Conservation (phyloP, 2,329 filamentous ascomycete species). For the Fusarium sp. region DNA sequence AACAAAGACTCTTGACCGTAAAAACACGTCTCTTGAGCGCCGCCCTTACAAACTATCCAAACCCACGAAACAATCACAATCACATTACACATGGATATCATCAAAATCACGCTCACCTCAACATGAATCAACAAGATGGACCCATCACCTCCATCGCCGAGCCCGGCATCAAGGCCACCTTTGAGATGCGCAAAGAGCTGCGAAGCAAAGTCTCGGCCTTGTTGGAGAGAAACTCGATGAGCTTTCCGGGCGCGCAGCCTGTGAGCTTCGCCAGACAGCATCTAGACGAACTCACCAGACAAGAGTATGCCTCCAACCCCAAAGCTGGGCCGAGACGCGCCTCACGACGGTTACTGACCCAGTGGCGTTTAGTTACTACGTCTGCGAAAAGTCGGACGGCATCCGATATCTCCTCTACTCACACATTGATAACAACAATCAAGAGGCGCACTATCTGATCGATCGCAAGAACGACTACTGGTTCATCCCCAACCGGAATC, state of each 20-base stretch:
- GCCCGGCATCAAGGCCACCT: slow-evolving; percentile 76
- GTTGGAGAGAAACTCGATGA: slow-evolving; percentile 74
- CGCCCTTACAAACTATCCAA: not conserved
- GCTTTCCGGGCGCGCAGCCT: slow-evolving; percentile 92
- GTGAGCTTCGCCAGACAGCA: slow-evolving; percentile 90
- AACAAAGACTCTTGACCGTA: not conserved
- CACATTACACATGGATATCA: not conserved
- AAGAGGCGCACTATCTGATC: slow-evolving; percentile 89
- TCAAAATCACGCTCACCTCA: slow-evolving; percentile 1
- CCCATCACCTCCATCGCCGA: slow-evolving; percentile 65
- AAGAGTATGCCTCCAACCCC: slow-evolving; percentile 69
- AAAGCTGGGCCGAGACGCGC: not conserved
- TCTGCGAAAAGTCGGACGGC: slow-evolving; percentile 98
- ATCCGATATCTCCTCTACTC: slow-evolving; percentile 96
- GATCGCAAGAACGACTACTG: slow-evolving; percentile 99
- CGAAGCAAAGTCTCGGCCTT: slow-evolving; percentile 70
- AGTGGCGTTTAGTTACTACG: slow-evolving; percentile 76
- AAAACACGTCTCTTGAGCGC: not conserved
- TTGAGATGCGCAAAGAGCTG: slow-evolving; percentile 71
- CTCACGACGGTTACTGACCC: slow-evolving; percentile 13
- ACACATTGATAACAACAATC: slow-evolving; percentile 69
- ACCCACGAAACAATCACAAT: not conserved
- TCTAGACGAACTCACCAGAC: slow-evolving; percentile 80
- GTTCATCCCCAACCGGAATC: slow-evolving; percentile 74
- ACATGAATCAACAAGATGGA: slow-evolving; percentile 48